phyloP scores from a whole-genome alignment of 139 green algal genomes.

The Asterochloris erici region DNA sequence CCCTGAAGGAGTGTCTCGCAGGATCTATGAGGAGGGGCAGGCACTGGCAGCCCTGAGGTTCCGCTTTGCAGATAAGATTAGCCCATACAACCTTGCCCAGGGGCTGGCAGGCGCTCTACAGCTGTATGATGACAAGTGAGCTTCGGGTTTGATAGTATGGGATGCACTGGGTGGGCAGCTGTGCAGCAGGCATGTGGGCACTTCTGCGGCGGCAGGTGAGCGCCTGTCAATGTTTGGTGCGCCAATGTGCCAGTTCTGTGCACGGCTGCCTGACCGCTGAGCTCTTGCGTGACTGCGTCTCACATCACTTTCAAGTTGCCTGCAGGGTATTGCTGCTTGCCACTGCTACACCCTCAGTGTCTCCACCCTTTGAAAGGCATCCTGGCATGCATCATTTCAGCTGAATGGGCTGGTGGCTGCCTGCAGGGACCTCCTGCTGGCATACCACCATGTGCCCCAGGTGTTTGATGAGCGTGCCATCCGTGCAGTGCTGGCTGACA shows the following conservation, averaged over 20 bases:
- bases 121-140: conserved; percentile 36
- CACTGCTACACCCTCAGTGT: no score
- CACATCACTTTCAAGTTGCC: no score
- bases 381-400: no score
- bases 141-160: background rate
- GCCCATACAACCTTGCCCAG: conserved; percentile 60
- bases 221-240: no score
- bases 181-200: background rate
- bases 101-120: conserved; percentile 67
- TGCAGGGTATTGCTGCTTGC: no score
- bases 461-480: conserved; percentile 67
- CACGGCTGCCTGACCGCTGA: no score
- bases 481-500: conserved; percentile 39
- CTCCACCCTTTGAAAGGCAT: no score
- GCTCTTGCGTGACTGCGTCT: no score
- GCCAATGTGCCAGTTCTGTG: no score
- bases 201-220: no score
- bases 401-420: no score
- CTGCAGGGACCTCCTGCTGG: conserved; percentile 63
- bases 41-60: conserved; percentile 63
- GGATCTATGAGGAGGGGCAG: conserved; percentile 32
- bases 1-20: background rate
- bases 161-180: background rate
- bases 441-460: conserved; percentile 47
- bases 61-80: conserved; percentile 75